Evolutionary conservation across 2,329 filamentous ascomycete species (phyloP).

Genomic region (Conoideocrella luteorostrata): DNA sequence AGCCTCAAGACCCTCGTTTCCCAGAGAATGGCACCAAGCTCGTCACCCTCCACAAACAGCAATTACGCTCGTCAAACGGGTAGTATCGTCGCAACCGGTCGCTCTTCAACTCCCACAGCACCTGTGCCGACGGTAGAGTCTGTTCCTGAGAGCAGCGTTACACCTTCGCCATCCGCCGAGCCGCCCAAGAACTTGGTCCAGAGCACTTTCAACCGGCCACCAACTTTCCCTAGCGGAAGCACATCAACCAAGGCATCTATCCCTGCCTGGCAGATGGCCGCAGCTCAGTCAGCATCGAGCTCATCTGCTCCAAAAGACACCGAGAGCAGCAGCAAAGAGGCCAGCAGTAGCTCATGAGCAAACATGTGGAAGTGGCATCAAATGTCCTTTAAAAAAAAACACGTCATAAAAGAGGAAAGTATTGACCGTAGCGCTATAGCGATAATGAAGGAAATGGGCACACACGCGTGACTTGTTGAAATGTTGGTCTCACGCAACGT

Average conservation of each 20-base stretch:
- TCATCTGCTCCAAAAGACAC: conserved; percentile 21
- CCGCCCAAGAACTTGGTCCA: conserved; percentile 24
- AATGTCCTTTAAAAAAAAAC: background rate
- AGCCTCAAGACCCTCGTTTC: conserved; percentile 84
- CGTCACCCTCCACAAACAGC: conserved; percentile 18
- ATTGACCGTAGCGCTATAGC: no score
- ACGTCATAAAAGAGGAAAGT: background rate
- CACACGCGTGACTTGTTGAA: no score
- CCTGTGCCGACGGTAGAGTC: conserved; percentile 15
- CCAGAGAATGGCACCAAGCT: conserved; percentile 47
- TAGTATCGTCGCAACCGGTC: background rate
- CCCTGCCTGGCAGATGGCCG: conserved; percentile 73
- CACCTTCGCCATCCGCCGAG: conserved; percentile 20
- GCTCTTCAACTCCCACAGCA: conserved; percentile 11
- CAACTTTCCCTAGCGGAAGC: conserved; percentile 19
- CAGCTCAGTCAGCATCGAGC: conserved; percentile 39
- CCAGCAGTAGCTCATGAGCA: conserved; percentile 4
- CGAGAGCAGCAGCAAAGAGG: conserved; percentile 9
- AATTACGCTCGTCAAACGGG: conserved; percentile 12
- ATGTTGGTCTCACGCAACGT: no score
- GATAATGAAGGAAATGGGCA: no score
- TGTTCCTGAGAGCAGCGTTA: conserved; percentile 17
- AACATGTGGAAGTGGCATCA: background rate
- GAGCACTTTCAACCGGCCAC: conserved; percentile 28
- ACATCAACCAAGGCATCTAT: conserved; percentile 58